Conservation (phyloP, 2,329 filamentous ascomycete genomes). For the Beauveria caledonica region DNA sequence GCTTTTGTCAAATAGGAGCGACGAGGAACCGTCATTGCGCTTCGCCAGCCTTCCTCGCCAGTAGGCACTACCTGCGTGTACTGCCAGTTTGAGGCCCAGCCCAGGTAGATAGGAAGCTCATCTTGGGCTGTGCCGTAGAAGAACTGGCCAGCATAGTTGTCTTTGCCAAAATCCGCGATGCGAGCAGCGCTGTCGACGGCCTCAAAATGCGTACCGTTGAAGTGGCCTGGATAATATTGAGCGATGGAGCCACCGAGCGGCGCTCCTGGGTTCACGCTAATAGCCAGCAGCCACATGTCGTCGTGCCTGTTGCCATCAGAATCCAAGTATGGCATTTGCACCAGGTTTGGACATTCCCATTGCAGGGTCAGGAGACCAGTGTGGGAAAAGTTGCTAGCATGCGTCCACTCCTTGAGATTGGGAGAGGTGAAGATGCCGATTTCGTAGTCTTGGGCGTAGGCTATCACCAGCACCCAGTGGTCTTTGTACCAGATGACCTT, state of each 20-base stretch:
- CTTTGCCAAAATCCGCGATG: constrained; percentile 27
- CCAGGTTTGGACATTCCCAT: constrained; percentile 57
- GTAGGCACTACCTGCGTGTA: constrained; percentile 25
- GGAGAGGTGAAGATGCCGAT: constrained; percentile 55
- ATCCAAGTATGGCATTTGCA: constrained; percentile 40
- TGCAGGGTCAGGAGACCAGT: constrained; percentile 44
- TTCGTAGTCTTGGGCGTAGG: constrained; percentile 42
- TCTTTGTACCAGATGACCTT: constrained; percentile 52
- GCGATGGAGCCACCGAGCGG: constrained; percentile 47
- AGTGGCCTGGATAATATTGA: constrained; percentile 49
- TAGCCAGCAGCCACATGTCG: constrained; percentile 33
- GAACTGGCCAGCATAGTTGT: constrained; percentile 29
- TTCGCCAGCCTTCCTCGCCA: constrained; percentile 24
- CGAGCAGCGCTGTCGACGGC: constrained; percentile 21
- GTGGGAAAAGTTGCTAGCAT: constrained; percentile 44
- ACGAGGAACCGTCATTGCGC: constrained; percentile 32
- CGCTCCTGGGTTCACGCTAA: constrained; percentile 50
- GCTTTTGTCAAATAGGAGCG: constrained; percentile 43
- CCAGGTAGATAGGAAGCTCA: constrained; percentile 24
- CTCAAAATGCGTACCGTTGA: constrained; percentile 57
- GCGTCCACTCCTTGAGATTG: constrained; percentile 50
- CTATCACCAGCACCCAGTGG: constrained; percentile 50
- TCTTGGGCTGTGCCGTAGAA: constrained; percentile 21
- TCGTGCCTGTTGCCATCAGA: constrained; percentile 23
- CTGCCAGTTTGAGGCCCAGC: constrained; percentile 30